These are phyloP conservation scores for Herpetomonas samuelpessoai DNA, from an alignment of 208 protist genomes.

Conservation along the genomic window DNA sequence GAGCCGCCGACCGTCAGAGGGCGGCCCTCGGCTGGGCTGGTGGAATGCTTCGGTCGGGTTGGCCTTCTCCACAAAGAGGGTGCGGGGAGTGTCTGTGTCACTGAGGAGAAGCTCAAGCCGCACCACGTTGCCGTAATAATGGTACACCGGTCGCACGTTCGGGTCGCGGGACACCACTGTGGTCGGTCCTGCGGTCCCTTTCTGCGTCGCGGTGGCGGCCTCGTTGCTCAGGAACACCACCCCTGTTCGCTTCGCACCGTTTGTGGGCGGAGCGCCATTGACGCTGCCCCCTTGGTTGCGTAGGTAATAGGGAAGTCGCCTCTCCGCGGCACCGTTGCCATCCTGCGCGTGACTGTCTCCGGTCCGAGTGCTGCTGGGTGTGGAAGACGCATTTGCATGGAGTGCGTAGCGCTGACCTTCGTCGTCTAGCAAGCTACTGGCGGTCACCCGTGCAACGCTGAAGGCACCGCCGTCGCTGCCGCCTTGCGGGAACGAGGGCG, in stretches of 20 bases:
- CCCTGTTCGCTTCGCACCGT: too few relatives aligned
- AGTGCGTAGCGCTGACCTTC: background rate
- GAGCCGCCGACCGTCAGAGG: background rate
- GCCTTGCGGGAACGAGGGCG: background rate
- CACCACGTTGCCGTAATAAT: constrained; percentile 14
- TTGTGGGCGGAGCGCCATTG: background rate
- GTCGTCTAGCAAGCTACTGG: background rate
- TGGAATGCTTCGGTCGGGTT: background rate
- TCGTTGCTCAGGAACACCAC: constrained; percentile 21
- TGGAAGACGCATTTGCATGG: too few relatives aligned
- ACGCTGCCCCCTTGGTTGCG: constrained; percentile 8
- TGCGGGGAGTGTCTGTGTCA: background rate
- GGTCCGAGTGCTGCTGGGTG: too few relatives aligned
- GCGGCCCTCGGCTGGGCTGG: too few relatives aligned
- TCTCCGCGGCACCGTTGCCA: background rate
- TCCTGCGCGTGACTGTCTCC: too few relatives aligned
- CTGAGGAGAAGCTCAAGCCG: background rate
- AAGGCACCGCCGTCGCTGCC: background rate
- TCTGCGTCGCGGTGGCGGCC: background rate
- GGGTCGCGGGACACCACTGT: too few relatives aligned
- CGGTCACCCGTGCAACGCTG: background rate
- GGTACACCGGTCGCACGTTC: too few relatives aligned
- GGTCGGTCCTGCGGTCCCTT: too few relatives aligned
- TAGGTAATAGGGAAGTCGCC: constrained; percentile 35
- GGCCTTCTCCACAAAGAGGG: background rate